These are phyloP conservation scores for Atalantia buxifolia DNA, from an alignment of 345 rosid species.

Conservation along the genomic window DNA sequence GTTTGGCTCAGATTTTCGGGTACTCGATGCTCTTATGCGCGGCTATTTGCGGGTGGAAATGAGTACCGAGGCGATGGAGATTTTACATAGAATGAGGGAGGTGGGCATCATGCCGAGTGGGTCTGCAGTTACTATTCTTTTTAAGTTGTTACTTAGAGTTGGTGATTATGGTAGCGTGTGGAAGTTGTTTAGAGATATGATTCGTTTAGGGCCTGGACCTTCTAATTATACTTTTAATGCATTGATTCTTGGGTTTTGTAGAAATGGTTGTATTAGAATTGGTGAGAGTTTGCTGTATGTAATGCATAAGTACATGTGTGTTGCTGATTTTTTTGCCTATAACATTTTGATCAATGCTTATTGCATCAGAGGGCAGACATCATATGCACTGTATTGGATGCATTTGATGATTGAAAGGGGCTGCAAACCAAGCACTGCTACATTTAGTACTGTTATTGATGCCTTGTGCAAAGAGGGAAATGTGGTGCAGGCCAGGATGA, in stretches of 20 bases:
- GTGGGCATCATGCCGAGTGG: conserved; percentile 43
- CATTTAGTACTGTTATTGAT: conserved; percentile 48
- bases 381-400: conserved; percentile 42
- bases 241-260: conserved; percentile 64
- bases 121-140: conserved; percentile 53
- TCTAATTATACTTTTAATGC: conserved; percentile 37
- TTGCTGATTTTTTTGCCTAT: conserved; percentile 54
- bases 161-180: conserved; percentile 60
- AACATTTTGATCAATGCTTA: conserved; percentile 61
- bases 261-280: conserved; percentile 34
- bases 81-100: conserved; percentile 53
- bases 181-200: conserved; percentile 65
- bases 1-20: conserved; percentile 59
- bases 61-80: conserved; percentile 39
- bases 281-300: conserved; percentile 57
- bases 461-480: conserved; percentile 63
- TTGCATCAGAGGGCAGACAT: conserved; percentile 40
- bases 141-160: conserved; percentile 50
- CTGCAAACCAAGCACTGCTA: conserved; percentile 45
- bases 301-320: conserved; percentile 51
- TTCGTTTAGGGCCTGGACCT: conserved; percentile 53
- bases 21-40: conserved; percentile 65
- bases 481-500: conserved; percentile 43
- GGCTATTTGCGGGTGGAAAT: conserved; percentile 47
- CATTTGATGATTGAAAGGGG: conserved; percentile 54